Conservation (phyloP, 2,329 filamentous ascomycete species). For the Exophiala dermatitidis region DNA sequence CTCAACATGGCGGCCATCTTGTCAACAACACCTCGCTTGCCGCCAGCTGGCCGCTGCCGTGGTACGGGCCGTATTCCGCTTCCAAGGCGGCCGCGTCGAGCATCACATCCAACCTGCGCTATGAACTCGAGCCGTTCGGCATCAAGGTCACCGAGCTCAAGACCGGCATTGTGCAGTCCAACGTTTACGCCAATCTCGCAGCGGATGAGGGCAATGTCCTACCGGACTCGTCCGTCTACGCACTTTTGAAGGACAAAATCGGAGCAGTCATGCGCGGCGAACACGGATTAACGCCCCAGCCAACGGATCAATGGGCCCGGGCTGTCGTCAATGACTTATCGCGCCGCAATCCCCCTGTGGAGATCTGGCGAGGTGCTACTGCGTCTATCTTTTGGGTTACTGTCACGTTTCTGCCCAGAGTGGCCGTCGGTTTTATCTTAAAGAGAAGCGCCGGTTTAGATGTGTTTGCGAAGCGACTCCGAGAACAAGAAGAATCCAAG, state of each 20-base stretch:
- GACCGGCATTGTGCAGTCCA: slow-evolving; percentile 26
- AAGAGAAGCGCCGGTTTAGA: slow-evolving; percentile 11
- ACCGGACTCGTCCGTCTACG: slow-evolving; percentile 44
- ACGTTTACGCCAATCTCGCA: slow-evolving; percentile 35
- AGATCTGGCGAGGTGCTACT: slow-evolving; percentile 14
- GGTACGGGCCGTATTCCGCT: slow-evolving; percentile 30
- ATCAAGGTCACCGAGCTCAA: slow-evolving; percentile 29
- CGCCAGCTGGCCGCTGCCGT: slow-evolving; percentile 27
- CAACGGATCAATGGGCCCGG: slow-evolving; percentile 46
- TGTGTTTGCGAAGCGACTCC: not conserved
- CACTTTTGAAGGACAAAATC: slow-evolving; percentile 43
- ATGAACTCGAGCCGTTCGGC: slow-evolving; percentile 31
- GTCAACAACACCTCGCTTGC: slow-evolving; percentile 29
- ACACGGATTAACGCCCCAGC: slow-evolving; percentile 1
- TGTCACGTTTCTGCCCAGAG: not conserved
- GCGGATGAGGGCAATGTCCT: slow-evolving; percentile 39
- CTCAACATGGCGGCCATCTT: slow-evolving; percentile 26
- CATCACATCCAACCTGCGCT: slow-evolving; percentile 45
- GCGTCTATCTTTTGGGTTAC: slow-evolving; percentile 4
- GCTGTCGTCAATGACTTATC: slow-evolving; percentile 50
- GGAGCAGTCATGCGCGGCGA: slow-evolving; percentile 4
- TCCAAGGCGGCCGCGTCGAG: slow-evolving; percentile 52
- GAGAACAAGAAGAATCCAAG: not conserved
- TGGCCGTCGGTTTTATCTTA: slow-evolving; percentile 2
- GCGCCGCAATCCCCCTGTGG: slow-evolving; percentile 36